Conservation (phyloP, 305 asterid species). For the Solanum hybrid region DNA sequence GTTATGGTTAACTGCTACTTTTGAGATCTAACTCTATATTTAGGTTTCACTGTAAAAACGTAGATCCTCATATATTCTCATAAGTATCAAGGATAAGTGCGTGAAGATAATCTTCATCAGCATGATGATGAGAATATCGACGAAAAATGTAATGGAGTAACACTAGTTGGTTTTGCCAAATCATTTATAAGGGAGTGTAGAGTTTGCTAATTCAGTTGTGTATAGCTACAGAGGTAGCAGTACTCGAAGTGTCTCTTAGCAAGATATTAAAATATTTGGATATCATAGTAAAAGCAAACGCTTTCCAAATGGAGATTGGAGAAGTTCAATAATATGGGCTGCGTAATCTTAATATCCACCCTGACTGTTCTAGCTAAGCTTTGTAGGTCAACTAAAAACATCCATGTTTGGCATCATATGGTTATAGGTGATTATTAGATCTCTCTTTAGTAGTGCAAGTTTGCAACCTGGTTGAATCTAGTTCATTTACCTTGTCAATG, state of each 20-base stretch:
- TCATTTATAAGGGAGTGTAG: background rate
- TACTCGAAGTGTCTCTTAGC: background rate
- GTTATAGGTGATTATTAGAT: background rate
- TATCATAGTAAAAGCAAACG: background rate
- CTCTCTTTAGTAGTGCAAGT: background rate
- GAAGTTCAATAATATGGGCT: background rate
- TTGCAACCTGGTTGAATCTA: background rate
- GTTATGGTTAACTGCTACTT: background rate
- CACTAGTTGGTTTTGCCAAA: background rate
- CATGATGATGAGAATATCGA: background rate
- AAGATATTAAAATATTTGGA: background rate
- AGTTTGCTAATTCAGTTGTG: background rate
- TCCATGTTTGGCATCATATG: background rate
- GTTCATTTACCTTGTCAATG: background rate
- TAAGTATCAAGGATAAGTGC: background rate
- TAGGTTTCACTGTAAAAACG: background rate
- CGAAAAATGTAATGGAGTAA: background rate
- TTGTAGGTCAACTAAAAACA: background rate
- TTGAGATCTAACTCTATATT: background rate
- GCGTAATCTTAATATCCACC: background rate
- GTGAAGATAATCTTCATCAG: background rate
- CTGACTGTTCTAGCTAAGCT: background rate
- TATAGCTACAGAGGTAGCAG: background rate
- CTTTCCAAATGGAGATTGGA: background rate
- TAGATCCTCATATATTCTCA: background rate